Base-by-base conservation (phyloP, 2,329 filamentous ascomycete genomes). In the Chaetomium sp. region DNA sequence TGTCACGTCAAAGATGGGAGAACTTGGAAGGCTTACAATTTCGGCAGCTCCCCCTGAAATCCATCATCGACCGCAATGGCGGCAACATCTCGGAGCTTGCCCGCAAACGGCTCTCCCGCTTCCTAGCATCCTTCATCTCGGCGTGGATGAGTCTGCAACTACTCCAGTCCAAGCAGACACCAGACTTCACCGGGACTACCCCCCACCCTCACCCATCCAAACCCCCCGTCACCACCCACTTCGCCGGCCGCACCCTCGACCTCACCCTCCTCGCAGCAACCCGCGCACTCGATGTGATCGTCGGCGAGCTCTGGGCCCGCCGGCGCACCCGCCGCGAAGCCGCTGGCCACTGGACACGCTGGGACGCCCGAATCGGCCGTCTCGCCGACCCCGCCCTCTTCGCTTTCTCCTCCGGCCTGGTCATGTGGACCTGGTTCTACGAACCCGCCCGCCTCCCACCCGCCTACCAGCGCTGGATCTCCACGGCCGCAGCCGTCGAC, bases 351-450 rank as follows among this genome's bases (percentile, higher is more conserved):
- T 81, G 79, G 78, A 76, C 75, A 35, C 70, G 69, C 61, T 76
- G 74, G 10, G 77, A 82, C 58, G 65, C 69, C 9, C 54, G 69
- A 32, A 61, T 76, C 58, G 72, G 73, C 32, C 68, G 60, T 8
- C 68, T 82, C 40, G 74, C 82, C n/a, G 87, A 92, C 66, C 81
- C 88, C 4, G 71, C 80, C 5, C 72, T 91, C 14, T 95, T 95
- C 69, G 82, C 86, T 45, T 69, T 79, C 37, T 91, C 88, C 19
- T 84, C 81, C 41, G 86, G 85, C 27, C 73, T 89, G 40, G 85
- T 95, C 62, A 95, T 95, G 90, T 92, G 88, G 86, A 81, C 88
- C 14, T 95, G 88, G 88, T 86, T 95, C 68, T 95, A 92, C 72
- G 69, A 76, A 8, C 88, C 89, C 0, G 76, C 81, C 38, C 78